Evolutionary conservation across 2,329 filamentous ascomycete genomes (phyloP), one percentile per base, ranked within the genome.

Genomic region (Aspergillus uvarum): DNA sequence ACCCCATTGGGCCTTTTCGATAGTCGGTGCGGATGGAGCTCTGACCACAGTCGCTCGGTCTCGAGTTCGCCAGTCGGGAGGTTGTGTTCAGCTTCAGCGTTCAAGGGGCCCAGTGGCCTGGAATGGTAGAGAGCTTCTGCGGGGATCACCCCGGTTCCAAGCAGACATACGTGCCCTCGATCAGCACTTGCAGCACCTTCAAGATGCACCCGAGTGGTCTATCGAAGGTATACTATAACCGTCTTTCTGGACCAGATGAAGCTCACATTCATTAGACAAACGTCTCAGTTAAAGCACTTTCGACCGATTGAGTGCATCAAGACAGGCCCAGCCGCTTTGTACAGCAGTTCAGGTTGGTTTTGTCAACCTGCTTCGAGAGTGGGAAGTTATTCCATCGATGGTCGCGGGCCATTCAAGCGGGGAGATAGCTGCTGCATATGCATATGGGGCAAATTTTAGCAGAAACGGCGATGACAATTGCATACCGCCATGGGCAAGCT

Each of bases 341-440:
- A 70, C 72, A 12, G 74, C 70, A 0, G 42, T 78, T 5, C 76
- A 78, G 52, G 61, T 77, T 12, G 71, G 65, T 8, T 54, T 78
- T 0, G 64, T 73, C 1, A 67, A 74, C 21, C 53, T 76, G 2
- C 66, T 76, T 1, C 22, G 21, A 0, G 12, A 49, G 1, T 70
- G 65, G 66, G 68, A 67, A 1, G 59, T 76, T 5, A 22, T 29
- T 0, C 69, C 73, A 10, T 14, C 53, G 0, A 54, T 63, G 1
- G 70, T 74, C 4, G 59, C 76, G 0, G 74, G 75, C 0, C 74
- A 77, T 56, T 75, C 73, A 0, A 68, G 63, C 12, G 75, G 75
- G 1, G 75, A 77, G 59, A 76, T 77, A 42, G 72, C 67, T 1
- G 73, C 74, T 2, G 74, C 74, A 0, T 77, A 74, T 62, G 70